These are phyloP conservation scores for Aspergillus neoniger DNA, from an alignment of 2,329 filamentous ascomycete species.

Conservation along the genomic window DNA sequence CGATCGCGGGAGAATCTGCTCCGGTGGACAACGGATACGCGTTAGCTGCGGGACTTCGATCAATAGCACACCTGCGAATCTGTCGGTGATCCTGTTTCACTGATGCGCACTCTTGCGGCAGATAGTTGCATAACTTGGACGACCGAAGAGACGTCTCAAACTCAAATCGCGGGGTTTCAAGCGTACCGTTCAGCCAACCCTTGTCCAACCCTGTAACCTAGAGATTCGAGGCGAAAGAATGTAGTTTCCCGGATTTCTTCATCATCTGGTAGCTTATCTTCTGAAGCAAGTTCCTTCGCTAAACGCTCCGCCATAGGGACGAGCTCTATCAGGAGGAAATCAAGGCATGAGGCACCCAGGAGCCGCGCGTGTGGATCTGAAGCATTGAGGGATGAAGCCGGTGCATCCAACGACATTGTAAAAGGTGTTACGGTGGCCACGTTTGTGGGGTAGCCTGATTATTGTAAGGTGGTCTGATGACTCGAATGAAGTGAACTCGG, in stretches of 20 bases:
- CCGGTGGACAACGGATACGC: background rate
- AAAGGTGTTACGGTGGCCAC: background rate
- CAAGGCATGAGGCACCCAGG: slow-evolving; percentile 81
- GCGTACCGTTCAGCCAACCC: slow-evolving; percentile 82
- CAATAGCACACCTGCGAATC: background rate
- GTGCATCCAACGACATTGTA: slow-evolving; percentile 71
- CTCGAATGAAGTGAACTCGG: background rate
- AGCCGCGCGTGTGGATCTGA: slow-evolving; percentile 74
- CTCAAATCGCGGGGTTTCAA: background rate
- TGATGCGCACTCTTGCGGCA: background rate
- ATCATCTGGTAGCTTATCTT: slow-evolving; percentile 38
- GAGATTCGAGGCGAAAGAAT: slow-evolving; percentile 76
- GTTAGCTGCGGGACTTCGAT: background rate
- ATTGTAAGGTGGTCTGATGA: background rate
- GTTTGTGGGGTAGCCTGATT: background rate
- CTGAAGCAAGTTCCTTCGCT: slow-evolving; percentile 63
- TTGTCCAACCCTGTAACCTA: slow-evolving; percentile 90
- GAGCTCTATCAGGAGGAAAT: slow-evolving; percentile 93
- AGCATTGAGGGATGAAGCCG: slow-evolving; percentile 68
- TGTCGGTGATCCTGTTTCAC: background rate
- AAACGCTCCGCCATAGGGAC: slow-evolving; percentile 92
- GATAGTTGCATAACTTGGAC: too few species aligned
- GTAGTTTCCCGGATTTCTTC: slow-evolving; percentile 84
- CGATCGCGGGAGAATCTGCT: slow-evolving; percentile 59
- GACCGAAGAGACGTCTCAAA: background rate